Base-by-base conservation (phyloP, 495 filamentous ascomycete genomes). In the Aspergillus saccharolyticus region DNA sequence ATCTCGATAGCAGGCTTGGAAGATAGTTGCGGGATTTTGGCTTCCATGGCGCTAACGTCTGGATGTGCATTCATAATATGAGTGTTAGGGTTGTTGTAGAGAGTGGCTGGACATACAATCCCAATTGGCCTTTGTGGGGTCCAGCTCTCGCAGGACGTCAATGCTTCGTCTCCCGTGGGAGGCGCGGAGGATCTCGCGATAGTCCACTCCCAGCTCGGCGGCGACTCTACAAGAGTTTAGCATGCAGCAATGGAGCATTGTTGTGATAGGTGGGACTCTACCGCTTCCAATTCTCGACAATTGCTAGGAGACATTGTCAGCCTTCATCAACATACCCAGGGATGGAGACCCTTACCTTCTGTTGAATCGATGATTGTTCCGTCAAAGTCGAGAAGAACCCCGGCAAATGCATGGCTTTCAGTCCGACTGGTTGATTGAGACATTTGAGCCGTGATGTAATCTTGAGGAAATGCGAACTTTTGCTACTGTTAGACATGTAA, bases 111-210 rank as follows among this genome's bases (percentile, higher is more conserved):
- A 9, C 86, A 67, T 64, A 89, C 86, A 91, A 54, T 91, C 88
- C 87, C 84, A 86, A 59, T 83, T 91, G 12, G 90, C 90, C 60
- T 85, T 85, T 55, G 82, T 79, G 56, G 85, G 82, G 59, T 85
- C 82, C 42, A 90, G 80, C 3, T 86, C 57, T 57, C 74, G 76
- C 20, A 91, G 75, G 14, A 84, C 79, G 68, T 94, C 88, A 54
- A 93, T 89, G 60, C 78, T 84, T 42, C 89, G 75, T 45, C 89
- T 79, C 30, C 89, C 89, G 66, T 95, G 89, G 3, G 88, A 91
- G 8, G 88, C 89, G 58, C 84, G 76, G 5, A 92, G 75, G 59
- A 93, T 93, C 14, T 28, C 44, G 19, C 30, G 20, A 44, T 46
- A 10, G 42, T 55, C 53, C 15, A 55, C 30, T 5, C 53, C 53